Base-by-base conservation (phyloP, 2,329 filamentous ascomycete species). In the Pseudogymnoascus verrucosus region DNA sequence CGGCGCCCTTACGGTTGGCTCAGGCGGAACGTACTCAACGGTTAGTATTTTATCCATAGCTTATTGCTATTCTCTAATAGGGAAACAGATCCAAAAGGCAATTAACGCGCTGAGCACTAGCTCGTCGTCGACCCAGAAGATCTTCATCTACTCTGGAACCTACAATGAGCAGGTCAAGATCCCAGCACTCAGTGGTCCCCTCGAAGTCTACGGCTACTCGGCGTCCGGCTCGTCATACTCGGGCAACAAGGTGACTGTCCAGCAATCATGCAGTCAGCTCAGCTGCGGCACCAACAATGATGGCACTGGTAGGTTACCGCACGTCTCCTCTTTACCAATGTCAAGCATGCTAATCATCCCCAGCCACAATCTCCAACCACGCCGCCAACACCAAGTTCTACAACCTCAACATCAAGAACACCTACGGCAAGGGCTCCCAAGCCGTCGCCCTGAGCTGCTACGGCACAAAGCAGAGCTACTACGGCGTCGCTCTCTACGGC, bases 81-180 rank as follows among this genome's bases (percentile, higher is more conserved):
- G 11, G 23, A 54, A 42, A 16, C 40, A 75, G 74, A 75, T 84
- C 60, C 78, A 81, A 72, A 72, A 74, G 28, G 82, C 82, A 2
- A 77, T 85, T 54, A 71, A 80, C 63, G 78, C 81, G 14, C 73
- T 84, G n/a, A 78, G 76, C 64, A 78, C 76, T 2, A 74, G 75
- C 3, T 76, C 76, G 7, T 79, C 78, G 11, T 67, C 73, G 1
- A 76, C 77, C 11, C 80, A 84, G 65, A 78, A 75, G 66, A 82
- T 85, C 71, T 84, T 84, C 74, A 82, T 85, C 69, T 71, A 80
- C 65, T 72, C 79, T 47, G 83, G 84, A 4, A 84, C 80, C 42
- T 86, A 86, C 74, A 74, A 74, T 11, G 83, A 86, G 70, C 83
- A 85, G 71, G 81, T 86, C 60, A 81, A 78, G 67, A 78, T 86